Base-by-base conservation (phyloP, 441 rosid genomes). In the Viola pubescens region DNA sequence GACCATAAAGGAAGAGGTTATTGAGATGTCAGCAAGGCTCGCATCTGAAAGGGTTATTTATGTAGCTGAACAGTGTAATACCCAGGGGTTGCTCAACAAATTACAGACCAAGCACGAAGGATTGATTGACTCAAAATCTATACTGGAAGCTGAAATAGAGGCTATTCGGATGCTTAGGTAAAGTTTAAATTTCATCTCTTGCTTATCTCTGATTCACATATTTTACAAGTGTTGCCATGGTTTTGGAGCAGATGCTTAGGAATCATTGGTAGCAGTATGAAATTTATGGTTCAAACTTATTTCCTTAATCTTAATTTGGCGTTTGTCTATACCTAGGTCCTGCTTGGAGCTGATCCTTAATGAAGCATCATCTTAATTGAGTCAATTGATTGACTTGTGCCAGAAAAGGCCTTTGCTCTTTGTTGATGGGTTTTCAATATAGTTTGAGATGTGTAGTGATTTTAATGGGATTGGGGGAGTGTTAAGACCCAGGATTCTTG, bases 111-210 rank as follows among this genome's bases (percentile, higher is more conserved):
- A 77, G 69, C 85, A 71, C 48, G 97, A 86, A 55, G 73, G 57
- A 39, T 45, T 82, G 43, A 60, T 83, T 8, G 90, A 92, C 51
- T 61, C 80, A 61, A 92, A 85, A 77, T 84, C 87, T 53, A 63
- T 82, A 16, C 69, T 83, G 42, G 90, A 85, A 78, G 84, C 96
- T 65, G 92, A 89, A 82, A 67, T 74, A 9, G 94, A 89, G 77
- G 98, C 97, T 54, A 62, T 84, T 64, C 73, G 83, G 12, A 87
- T 87, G 66, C 89, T 89, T 52, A 84, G 90, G 98, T 89, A 80
- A 78, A 38, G 56, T 48, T 39, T 63, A 42, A 10, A 26, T 26
- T 57, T 38, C 63, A 16, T 58, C 3, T 42, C 7, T 13, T 38
- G 19, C 34, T 26, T 2, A 26, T 26, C 34, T 26, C 34, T 2